These are phyloP conservation scores for Hypoxylon sp. DNA, from an alignment of 2,329 filamentous ascomycete genomes.

Conservation along the genomic window DNA sequence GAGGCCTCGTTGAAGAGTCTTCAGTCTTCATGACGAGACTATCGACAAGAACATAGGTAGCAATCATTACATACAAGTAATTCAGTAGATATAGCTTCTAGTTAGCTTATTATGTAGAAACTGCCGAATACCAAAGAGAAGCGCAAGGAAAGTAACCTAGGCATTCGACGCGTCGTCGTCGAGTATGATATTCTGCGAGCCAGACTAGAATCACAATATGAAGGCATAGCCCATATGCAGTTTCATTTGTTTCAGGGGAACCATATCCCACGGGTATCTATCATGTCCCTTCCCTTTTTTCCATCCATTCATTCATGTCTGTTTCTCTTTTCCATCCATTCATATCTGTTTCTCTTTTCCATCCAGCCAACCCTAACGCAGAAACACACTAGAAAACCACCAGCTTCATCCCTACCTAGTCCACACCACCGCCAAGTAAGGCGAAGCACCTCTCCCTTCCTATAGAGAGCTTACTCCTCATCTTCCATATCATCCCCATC, in stretches of 20 bases:
- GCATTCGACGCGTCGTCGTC: too few relatives aligned
- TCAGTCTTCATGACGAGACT: neutral
- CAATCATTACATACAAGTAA: neutral
- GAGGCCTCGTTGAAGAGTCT: conserved; percentile 10
- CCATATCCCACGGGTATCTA: conserved; percentile 39
- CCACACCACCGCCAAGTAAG: neutral
- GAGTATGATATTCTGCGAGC: too few relatives aligned
- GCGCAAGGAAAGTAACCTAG: too few relatives aligned
- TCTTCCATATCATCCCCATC: too few relatives aligned
- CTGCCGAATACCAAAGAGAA: neutral
- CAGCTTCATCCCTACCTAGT: neutral
- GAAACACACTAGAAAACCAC: neutral
- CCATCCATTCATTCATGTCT: neutral
- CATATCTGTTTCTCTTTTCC: neutral
- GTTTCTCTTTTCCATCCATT: neutral
- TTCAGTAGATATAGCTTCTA: neutral
- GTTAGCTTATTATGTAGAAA: neutral
- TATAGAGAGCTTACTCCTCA: conserved; percentile 4
- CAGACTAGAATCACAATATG: neutral
- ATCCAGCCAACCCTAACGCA: neutral
- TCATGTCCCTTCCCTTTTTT: conserved; percentile 14
- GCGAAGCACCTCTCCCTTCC: neutral
- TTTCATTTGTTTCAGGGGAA: conserved; percentile 20
- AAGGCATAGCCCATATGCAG: neutral
- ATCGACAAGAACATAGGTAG: neutral